phyloP scores from a whole-genome alignment of 805 yeast genomes.

The Hanseniaspora mollemarum region DNA sequence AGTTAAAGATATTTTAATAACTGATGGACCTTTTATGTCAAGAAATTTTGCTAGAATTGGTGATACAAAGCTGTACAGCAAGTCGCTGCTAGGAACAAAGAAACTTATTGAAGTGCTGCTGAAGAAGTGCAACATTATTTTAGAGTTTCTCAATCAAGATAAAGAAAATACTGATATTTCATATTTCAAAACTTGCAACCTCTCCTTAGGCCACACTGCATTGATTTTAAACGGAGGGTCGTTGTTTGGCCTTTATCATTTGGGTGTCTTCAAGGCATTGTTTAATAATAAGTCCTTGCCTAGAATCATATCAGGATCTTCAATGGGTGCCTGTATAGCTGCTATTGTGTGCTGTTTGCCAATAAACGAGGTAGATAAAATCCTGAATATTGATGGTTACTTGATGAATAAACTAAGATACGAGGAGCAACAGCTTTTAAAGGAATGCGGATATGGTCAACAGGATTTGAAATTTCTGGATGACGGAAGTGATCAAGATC shows the following conservation, averaged over 20 bases:
- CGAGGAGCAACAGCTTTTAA: conserved; percentile 48
- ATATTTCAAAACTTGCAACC: conserved; percentile 74
- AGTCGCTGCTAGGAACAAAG: conserved; percentile 82
- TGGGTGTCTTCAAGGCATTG: conserved; percentile 85
- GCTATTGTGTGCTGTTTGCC: conserved; percentile 66
- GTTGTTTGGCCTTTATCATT: conserved; percentile 81
- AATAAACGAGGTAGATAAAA: conserved; percentile 47
- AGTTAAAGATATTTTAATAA: conserved; percentile 57
- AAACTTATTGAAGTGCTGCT: conserved; percentile 52
- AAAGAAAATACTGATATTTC: conserved; percentile 45
- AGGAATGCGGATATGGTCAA: conserved; percentile 33
- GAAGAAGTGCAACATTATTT: conserved; percentile 67
- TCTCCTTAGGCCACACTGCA: conserved; percentile 84
- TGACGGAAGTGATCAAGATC: conserved; percentile 29
- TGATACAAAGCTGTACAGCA: conserved; percentile 62
- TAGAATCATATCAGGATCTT: conserved; percentile 76
- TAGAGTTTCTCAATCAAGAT: conserved; percentile 42
- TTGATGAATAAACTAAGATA: conserved; percentile 36
- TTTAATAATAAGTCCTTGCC: conserved; percentile 67
- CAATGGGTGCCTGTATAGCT: conserved; percentile 89
- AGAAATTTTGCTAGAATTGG: conserved; percentile 89
- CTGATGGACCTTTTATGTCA: conserved; percentile 53
- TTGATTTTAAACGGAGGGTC: conserved; percentile 90
- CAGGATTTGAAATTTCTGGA: conserved; percentile 12
- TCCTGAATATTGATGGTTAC: conserved; percentile 33